A percentile compares a stretch with the other conserved stretches of the same genome.
Evolutionary conservation across 1,139 yeast genomes (phyloP).

Genomic region (Yamadazyma triangularis): DNA sequence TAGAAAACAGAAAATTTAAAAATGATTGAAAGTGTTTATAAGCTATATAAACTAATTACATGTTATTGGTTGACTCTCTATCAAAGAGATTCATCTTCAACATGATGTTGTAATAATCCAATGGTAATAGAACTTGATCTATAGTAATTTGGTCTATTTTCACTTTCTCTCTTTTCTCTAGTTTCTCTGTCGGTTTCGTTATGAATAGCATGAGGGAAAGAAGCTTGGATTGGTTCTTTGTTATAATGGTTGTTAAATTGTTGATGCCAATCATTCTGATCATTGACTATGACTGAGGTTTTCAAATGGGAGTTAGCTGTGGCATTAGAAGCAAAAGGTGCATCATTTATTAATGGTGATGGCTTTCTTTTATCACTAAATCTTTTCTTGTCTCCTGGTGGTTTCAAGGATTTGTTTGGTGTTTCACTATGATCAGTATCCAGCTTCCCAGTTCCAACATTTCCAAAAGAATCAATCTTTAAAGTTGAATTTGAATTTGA

Average conservation of each 20-base stretch:
- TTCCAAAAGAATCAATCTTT: too few relatives aligned
- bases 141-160: conserved; percentile 23
- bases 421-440: background rate
- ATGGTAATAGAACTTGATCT: conserved; percentile 42
- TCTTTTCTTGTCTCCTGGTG: background rate
- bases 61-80: conserved; percentile 1
- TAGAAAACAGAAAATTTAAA: too few relatives aligned
- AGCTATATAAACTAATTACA: too few relatives aligned
- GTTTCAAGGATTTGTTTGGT: background rate
- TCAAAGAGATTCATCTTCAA: background rate
- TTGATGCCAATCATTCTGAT: conserved; percentile 15
- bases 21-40: too few relatives aligned
- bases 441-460: too few relatives aligned
- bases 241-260: conserved; percentile 45
- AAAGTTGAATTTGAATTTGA: conserved; percentile 6
- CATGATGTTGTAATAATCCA: conserved; percentile 32
- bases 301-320: conserved; percentile 10
- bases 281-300: background rate
- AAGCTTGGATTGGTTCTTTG: conserved; percentile 34
- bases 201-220: conserved; percentile 41
- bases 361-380: conserved; percentile 7
- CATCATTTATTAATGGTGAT: conserved; percentile 12
- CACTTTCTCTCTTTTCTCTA: conserved; percentile 15
- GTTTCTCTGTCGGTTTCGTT: conserved; percentile 32
- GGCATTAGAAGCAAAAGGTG: conserved; percentile 10